Evolutionary conservation across 805 yeast species (phyloP), one percentile per base, ranked within the genome.

Genomic region (Clavispora asparagi): DNA sequence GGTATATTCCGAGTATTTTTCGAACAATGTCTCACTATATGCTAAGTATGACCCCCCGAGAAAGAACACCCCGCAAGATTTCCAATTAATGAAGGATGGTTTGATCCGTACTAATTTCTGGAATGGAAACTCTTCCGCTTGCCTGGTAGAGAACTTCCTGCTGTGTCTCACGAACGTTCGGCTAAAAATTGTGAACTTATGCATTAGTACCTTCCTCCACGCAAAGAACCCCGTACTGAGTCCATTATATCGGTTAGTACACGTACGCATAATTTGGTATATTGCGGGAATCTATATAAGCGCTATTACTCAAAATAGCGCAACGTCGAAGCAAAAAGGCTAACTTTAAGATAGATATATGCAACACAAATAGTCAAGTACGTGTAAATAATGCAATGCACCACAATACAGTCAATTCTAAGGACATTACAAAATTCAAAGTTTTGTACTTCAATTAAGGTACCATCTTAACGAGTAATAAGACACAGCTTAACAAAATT

Each of bases 11-110:
- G 63, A 62, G 30, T 67, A 61, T 27, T 67, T 46, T 23, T 68
- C 60, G 43, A 64, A 63, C 3, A 68, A 40, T 6, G 71, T 65
- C 27, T 68, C 57, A 39, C 56, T 57, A 33, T 62, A 59, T 1
- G 74, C 72, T 11, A 67, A 52, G 4, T 55, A 57, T 2, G 64
- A 61, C 1, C 76, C 76, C 1, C 62, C 53, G 7, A 53, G 49
- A 41, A 68, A 65, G 17, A 67, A 62, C 7, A 61, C 46, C 14
- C 57, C 43, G n/a, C 44, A 40, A 23, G 40, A 10, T 32, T 52
- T 52, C 55, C 54, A 52, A 41, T 47, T 53, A 40, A 53, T 30
- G 19, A 44, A 53, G 2, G 53, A 11, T 1, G 12, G 25, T 17
- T 33, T 33, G 13, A 14, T 23, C 16, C 25, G 6, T 23, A 16